A percentile compares a stretch with the other conserved stretches of the same genome.
phyloP scores from a whole-genome alignment of 208 protist species.

The Leptomonas seymouri region DNA sequence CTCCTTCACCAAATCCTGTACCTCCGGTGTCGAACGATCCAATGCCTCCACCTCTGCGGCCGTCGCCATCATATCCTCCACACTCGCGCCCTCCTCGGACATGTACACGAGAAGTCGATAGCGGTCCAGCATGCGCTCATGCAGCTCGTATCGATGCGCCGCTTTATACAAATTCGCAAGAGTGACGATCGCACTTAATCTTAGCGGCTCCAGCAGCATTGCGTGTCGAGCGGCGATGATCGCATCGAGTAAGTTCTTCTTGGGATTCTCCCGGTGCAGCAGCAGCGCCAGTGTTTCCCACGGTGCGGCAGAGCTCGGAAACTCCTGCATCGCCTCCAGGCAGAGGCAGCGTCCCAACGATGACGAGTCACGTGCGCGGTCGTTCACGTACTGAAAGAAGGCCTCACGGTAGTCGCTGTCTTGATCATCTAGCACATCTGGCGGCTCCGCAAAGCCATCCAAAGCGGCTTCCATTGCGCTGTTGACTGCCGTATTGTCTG shows the following conservation, averaged over 20 bases:
- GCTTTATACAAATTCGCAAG: conserved; percentile 81
- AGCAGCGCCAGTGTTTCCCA: conserved; percentile 73
- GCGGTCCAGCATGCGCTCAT: conserved; percentile 75
- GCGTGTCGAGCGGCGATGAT: conserved; percentile 65
- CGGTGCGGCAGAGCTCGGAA: conserved; percentile 54
- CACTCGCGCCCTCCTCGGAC: conserved; percentile 53
- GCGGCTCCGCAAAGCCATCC: conserved; percentile 5
- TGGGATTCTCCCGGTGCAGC: conserved; percentile 63
- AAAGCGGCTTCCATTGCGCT: neutral
- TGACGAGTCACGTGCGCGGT: conserved; percentile 48
- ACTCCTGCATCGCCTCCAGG: conserved; percentile 69
- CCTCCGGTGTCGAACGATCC: conserved; percentile 33
- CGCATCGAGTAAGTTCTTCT: conserved; percentile 55
- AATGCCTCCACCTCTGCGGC: conserved; percentile 55
- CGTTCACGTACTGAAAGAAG: conserved; percentile 70
- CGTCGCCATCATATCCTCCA: conserved; percentile 55
- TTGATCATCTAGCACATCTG: conserved; percentile 48
- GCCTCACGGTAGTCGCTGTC: conserved; percentile 56
- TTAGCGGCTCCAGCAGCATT: conserved; percentile 62
- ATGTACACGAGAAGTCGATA: conserved; percentile 71
- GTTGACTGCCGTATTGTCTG: neutral
- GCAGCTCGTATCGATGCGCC: conserved; percentile 48
- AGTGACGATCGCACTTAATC: conserved; percentile 55
- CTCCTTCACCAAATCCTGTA: conserved; percentile 42
- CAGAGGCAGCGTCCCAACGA: conserved; percentile 56